Conservation (phyloP, 2,329 filamentous ascomycete genomes). For the Clarireedia homoeocarpa region DNA sequence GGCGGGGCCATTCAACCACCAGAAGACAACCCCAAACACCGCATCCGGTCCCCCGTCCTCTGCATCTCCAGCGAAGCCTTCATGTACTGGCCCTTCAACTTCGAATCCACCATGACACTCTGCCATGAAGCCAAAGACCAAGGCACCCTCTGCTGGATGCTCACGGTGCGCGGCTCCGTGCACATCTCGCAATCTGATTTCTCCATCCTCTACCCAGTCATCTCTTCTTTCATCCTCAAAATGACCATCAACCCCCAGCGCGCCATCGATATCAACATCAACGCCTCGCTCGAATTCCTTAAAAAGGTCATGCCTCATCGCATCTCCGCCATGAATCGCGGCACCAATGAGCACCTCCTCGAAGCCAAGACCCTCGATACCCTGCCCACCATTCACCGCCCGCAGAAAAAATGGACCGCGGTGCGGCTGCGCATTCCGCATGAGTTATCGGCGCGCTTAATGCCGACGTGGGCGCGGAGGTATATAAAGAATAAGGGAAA, state of each 20-base stretch:
- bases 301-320: conserved; percentile 41
- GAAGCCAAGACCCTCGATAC: conserved; percentile 33
- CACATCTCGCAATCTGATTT: conserved; percentile 62
- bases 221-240: conserved; percentile 52
- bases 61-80: conserved; percentile 62
- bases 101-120: conserved; percentile 47
- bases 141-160: conserved; percentile 41
- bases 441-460: conserved; percentile 9
- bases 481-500: conserved; percentile 26
- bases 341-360: conserved; percentile 47
- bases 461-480: conserved; percentile 9
- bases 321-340: conserved; percentile 41
- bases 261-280: conserved; percentile 56
- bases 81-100: conserved; percentile 62
- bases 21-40: conserved; percentile 36
- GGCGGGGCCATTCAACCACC: conserved; percentile 40
- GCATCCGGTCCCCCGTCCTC: conserved; percentile 46
- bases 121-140: conserved; percentile 46
- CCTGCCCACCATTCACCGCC: conserved; percentile 44
- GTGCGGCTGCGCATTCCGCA: conserved; percentile 49
- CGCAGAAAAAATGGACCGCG: conserved; percentile 51
- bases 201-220: conserved; percentile 51
- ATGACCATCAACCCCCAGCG: conserved; percentile 54
- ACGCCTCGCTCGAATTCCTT: conserved; percentile 55
- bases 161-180: conserved; percentile 50